Conservation (phyloP, 2,329 filamentous ascomycete genomes). For the Coniochaeta hoffmannii region DNA sequence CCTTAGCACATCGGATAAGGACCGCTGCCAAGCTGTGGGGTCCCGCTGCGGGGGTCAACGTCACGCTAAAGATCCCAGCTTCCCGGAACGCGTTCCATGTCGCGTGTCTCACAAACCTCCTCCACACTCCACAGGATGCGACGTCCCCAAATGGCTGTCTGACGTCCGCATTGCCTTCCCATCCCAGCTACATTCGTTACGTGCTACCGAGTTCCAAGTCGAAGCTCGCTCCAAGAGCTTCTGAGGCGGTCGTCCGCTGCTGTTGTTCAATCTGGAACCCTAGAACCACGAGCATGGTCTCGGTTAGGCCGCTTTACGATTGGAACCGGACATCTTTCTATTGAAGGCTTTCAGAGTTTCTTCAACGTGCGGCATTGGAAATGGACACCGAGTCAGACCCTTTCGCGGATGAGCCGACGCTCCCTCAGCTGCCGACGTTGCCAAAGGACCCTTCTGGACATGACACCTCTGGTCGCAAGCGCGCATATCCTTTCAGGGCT, state of each 20-base stretch:
- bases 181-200: too few species aligned
- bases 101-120: neutral
- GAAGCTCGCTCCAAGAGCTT: too few species aligned
- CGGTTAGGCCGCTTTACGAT: too few species aligned
- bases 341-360: too few species aligned
- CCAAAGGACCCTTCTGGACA: neutral
- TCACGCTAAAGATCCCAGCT: neutral
- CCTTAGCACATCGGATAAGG: neutral
- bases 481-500: neutral
- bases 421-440: neutral
- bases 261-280: too few species aligned
- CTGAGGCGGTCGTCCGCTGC: too few species aligned
- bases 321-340: too few species aligned
- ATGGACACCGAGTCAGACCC: neutral
- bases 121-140: neutral
- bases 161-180: neutral
- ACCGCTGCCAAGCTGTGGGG: neutral
- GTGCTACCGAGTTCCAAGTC: too few species aligned
- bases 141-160: neutral
- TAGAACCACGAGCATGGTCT: too few species aligned
- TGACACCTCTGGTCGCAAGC: neutral
- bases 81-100: neutral
- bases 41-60: neutral
- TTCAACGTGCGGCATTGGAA: too few species aligned
- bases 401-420: neutral